phyloP scores from a whole-genome alignment of 805 yeast genomes.

The Candida manassasensis region DNA sequence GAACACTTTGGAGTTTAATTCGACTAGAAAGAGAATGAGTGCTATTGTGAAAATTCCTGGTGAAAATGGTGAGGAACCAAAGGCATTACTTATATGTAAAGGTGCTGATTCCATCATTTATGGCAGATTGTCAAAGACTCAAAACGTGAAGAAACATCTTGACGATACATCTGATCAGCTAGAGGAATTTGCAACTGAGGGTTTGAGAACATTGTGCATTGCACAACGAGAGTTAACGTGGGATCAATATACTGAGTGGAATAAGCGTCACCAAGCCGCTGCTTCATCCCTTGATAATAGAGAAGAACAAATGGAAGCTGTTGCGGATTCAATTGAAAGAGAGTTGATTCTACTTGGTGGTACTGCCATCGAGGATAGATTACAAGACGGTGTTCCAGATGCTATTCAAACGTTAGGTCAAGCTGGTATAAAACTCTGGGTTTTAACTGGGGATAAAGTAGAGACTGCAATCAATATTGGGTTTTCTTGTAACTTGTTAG shows the following conservation, averaged over 20 bases:
- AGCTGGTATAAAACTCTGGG: constrained; percentile 85
- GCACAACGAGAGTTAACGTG: constrained; percentile 66
- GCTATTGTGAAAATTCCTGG: constrained; percentile 69
- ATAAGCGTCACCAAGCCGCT: constrained; percentile 56
- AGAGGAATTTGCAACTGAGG: constrained; percentile 78
- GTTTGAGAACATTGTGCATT: constrained; percentile 75
- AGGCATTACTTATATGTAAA: constrained; percentile 67
- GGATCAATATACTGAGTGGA: constrained; percentile 62
- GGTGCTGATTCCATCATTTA: constrained; percentile 84
- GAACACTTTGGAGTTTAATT: constrained; percentile 72
- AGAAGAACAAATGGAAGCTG: constrained; percentile 69
- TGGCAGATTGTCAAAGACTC: constrained; percentile 47
- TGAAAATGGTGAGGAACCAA: constrained; percentile 41
- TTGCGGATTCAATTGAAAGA: constrained; percentile 68
- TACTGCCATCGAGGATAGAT: constrained; percentile 80
- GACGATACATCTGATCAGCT: constrained; percentile 66
- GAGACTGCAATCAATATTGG: constrained; percentile 88
- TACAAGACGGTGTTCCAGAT: constrained; percentile 85
- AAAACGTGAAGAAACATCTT: constrained; percentile 46
- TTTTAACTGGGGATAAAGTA: constrained; percentile 83
- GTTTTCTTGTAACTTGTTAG: constrained; percentile 73
- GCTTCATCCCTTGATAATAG: constrained; percentile 58
- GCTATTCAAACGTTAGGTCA: constrained; percentile 62
- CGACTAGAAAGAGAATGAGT: constrained; percentile 86
- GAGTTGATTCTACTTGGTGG: constrained; percentile 69